phyloP scores from a whole-genome alignment of 2,329 filamentous ascomycete genomes.

The Nigrospora osmanthi region DNA sequence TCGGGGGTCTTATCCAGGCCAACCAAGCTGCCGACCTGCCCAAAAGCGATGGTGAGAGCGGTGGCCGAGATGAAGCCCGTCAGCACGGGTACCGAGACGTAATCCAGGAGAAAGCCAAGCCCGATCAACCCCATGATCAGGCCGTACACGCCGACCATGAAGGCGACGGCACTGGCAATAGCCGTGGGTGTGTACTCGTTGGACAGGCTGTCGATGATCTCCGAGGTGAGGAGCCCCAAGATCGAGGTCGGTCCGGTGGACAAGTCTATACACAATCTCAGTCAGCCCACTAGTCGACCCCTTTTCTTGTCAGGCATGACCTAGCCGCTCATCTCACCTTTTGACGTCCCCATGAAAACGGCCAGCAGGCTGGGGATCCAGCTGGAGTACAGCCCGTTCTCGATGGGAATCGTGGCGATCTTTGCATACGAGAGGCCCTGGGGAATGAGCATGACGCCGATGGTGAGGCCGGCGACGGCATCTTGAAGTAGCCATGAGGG shows the following conservation, averaged over 20 bases:
- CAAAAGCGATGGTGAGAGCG: conserved; percentile 56
- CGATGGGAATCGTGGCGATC: conserved; percentile 52
- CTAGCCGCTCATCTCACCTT: conserved; percentile 30
- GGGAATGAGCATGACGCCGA: conserved; percentile 53
- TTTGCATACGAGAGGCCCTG: conserved; percentile 56
- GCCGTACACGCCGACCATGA: conserved; percentile 55
- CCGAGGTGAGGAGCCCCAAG: conserved; percentile 54
- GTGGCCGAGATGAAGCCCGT: conserved; percentile 60
- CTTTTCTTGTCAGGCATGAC: too few species aligned
- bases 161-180: conserved; percentile 53
- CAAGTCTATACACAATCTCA: conserved; percentile 33
- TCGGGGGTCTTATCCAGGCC: conserved; percentile 42
- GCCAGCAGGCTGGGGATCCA: conserved; percentile 52
- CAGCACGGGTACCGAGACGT: conserved; percentile 56
- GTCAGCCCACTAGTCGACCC: neutral
- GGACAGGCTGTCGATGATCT: conserved; percentile 46
- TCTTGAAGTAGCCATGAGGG: conserved; percentile 55
- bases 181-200: conserved; percentile 44
- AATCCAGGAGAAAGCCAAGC: conserved; percentile 58
- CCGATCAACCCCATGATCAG: conserved; percentile 53
- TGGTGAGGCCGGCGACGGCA: conserved; percentile 51
- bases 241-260: conserved; percentile 58
- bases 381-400: conserved; percentile 51
- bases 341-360: conserved; percentile 54
- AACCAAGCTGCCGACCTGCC: conserved; percentile 55